Evolutionary conservation across 805 yeast species (phyloP), one percentile per base, ranked within the genome.

Genomic region (Cyberlindnera meyerae): DNA sequence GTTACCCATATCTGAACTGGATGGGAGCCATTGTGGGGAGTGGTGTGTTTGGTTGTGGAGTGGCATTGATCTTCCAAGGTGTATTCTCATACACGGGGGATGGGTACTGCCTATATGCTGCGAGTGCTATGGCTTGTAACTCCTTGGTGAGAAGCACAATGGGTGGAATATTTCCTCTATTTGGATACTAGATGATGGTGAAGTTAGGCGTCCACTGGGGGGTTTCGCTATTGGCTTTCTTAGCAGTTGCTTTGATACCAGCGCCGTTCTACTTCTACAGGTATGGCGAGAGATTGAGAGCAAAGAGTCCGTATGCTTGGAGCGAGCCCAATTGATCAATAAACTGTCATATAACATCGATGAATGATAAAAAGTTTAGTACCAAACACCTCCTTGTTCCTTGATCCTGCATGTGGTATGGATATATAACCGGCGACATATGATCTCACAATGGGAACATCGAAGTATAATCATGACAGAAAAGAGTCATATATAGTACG

Each of bases 11-110:
- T 21, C 69, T 82, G 9, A 88, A 79, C 53, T 83, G 88, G 87
- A 77, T 81, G 52, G 84, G 72, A 1, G 80, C 93, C 5, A 62
- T 75, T 15, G 70, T 79, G 39, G 77, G 89, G 3, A 89, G 87
- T 41, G 70, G 78, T n/a, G 71, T 87, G 8, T 75, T 82, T 54
- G 89, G 93, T 4, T 70, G 77, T 46, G 81, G 87, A 3, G 71
- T 82, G 30, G 71, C 82, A 27, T 66, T 78, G 52, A 68, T 79
- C 9, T 83, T 83, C 63, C 77, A 80, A 49, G 72, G 86, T 5
- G 71, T 79, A 26, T 68, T 83, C 45, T 68, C 76, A 7, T 83
- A 82, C 57, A 78, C 82, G 37, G 69, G 79, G 16, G 74, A 79
- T 69, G 69, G 82, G 0, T 83, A 78, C 55, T 63, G 73, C 47